A percentile compares a stretch with the other conserved stretches of the same genome.
These are phyloP conservation scores for Guyanaporus albipodus DNA, from an alignment of 768 basidiomycete genomes.

Conservation along the genomic window DNA sequence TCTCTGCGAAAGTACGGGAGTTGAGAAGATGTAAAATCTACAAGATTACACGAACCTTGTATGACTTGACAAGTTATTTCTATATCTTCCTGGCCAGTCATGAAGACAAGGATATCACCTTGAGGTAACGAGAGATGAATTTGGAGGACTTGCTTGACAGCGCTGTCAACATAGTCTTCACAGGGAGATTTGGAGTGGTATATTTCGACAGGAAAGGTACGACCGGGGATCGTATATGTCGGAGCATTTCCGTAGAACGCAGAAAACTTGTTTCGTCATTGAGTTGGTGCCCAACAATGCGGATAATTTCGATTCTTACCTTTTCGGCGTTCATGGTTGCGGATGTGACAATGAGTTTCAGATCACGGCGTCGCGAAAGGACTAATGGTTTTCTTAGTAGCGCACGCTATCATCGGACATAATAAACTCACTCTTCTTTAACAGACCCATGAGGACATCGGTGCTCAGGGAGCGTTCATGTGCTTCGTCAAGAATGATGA, in stretches of 20 bases:
- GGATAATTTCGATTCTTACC: constrained; percentile 39
- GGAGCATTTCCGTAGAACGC: constrained; percentile 93
- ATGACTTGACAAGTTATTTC: constrained; percentile 95
- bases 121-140: constrained; percentile 91
- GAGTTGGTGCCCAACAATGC: neutral
- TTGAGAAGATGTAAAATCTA: neutral
- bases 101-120: constrained; percentile 96
- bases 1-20: constrained; percentile 52
- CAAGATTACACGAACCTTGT: constrained; percentile 51
- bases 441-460: constrained; percentile 95
- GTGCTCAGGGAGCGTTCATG: constrained; percentile 97
- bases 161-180: constrained; percentile 97
- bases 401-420: neutral
- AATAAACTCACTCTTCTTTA: constrained; percentile 74
- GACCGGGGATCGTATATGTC: constrained; percentile 87
- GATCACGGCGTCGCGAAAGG: constrained; percentile 83
- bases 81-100: constrained; percentile 99
- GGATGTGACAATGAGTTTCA: constrained; percentile 96
- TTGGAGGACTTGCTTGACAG: constrained; percentile 96
- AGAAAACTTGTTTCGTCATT: constrained; percentile 70
- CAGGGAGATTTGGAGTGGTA: constrained; percentile 97
- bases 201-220: constrained; percentile 97
- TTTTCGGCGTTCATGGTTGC: constrained; percentile 99
- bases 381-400: constrained; percentile 39
- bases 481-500: constrained; percentile 98